These are phyloP conservation scores for Angophora floribunda DNA, from an alignment of 345 rosid species.

Conservation along the genomic window DNA sequence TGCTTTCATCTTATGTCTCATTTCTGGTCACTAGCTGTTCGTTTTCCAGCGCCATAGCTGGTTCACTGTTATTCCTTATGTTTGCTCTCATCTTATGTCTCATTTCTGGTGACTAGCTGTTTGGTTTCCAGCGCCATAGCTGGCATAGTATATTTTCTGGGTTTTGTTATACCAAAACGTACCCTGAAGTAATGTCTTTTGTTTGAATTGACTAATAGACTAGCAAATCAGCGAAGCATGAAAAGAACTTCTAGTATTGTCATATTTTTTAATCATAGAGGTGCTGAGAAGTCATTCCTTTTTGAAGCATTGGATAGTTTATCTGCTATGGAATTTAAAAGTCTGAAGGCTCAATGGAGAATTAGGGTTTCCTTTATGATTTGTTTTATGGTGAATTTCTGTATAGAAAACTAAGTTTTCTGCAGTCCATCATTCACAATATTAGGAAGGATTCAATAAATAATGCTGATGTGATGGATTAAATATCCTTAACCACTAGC, in stretches of 20 bases:
- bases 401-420: neutral
- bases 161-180: neutral
- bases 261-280: neutral
- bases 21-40: neutral
- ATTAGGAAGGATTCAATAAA: neutral
- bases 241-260: neutral
- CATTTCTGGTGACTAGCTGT: neutral
- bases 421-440: neutral
- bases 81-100: neutral
- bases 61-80: neutral
- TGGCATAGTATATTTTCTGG: neutral
- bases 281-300: neutral
- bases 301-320: neutral
- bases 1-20: neutral
- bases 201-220: neutral
- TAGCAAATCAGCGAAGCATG: neutral
- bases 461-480: neutral
- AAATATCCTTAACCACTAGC: neutral
- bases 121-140: neutral
- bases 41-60: neutral
- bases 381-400: neutral
- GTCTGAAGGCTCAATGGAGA: neutral
- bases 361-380: neutral
- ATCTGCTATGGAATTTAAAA: neutral
- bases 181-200: neutral